Percentiles rank a stretch among this genome's conserved stretches.
phyloP scores from a whole-genome alignment of 192 early-diverging fungal species.

The Kickxella alabastrina region DNA sequence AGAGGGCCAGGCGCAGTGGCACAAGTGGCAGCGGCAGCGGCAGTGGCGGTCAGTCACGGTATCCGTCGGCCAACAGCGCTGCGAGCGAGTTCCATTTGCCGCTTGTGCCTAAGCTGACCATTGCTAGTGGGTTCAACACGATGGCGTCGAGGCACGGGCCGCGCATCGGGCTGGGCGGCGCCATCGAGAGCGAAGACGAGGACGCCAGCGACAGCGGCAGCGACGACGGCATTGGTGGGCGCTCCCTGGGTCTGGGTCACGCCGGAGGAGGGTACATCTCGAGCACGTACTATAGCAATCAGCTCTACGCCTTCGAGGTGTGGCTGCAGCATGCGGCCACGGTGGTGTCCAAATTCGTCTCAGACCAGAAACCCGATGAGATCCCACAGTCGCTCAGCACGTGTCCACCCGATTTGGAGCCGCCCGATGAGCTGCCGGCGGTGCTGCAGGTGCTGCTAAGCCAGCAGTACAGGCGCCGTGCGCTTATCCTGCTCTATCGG shows the following conservation, averaged over 20 bases:
- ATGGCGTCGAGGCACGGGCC: conserved; percentile 19
- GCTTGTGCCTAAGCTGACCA: conserved; percentile 25
- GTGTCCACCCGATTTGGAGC: conserved; percentile 41
- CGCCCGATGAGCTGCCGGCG: conserved; percentile 91
- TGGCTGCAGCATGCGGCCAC: conserved; percentile 81
- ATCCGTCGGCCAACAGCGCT: background rate
- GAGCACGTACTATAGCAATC: conserved; percentile 92
- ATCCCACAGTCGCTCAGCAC: conserved; percentile 46
- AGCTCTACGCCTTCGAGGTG: conserved; percentile 95
- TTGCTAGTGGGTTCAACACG: conserved; percentile 26
- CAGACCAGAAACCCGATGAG: conserved; percentile 30
- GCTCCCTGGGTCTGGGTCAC: conserved; percentile 2
- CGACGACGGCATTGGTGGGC: conserved; percentile 17
- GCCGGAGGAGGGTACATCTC: conserved; percentile 38
- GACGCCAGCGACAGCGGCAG: conserved; percentile 28
- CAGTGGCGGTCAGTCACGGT: background rate
- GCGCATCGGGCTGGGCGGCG: conserved; percentile 18
- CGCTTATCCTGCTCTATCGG: conserved; percentile 83
- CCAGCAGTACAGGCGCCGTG: conserved; percentile 90
- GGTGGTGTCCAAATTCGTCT: conserved; percentile 63
- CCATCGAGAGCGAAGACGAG: conserved; percentile 23
- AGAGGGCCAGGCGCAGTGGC: conserved; percentile 11
- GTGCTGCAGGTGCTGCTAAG: conserved; percentile 94
- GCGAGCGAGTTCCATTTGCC: conserved; percentile 9
- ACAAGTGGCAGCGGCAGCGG: conserved; percentile 1